Evolutionary conservation across 768 basidiomycete species (phyloP), one percentile per base, ranked within the genome.

Genomic region (Suillus cothurnatus): DNA sequence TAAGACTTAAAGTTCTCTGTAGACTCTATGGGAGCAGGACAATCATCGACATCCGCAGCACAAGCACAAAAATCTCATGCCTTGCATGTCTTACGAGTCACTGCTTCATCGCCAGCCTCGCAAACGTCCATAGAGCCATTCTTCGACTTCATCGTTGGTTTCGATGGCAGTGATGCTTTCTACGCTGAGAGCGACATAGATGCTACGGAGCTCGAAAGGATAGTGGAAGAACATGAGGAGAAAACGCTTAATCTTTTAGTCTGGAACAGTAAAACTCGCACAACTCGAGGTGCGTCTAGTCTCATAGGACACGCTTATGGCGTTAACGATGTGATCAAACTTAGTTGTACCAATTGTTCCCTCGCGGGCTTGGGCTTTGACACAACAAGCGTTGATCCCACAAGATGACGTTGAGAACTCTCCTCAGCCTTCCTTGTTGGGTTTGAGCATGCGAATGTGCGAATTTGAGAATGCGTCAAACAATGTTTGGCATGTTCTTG

Each of bases 401-500:
- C 77, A 77, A 55, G 75, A 79, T 67, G 81, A 81, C 62, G 74
- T 81, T 19, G 81, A 78, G 47, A 68, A 79, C 8, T 79, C 78
- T 23, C 77, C 82, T 6, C 90, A 92, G 71, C 96, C 97, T 5
- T 97, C 95, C 11, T 77, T 99, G n/a, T 84, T 99, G 31, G 97
- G 97, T 1, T 82, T 99, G 8, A 95, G 92, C 72, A 90, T 99
- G 87, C 87, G 97, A 26, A 85, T 98, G 73, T 99, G 97, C 73
- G 87, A 93, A 74, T 95, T 97, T 5, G 90, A 93, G 70, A 83
- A 86, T 60, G 92, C 97, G 19, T 81, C 93, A 23, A 95, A 98
- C 72, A 94, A 92, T 68, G 95, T 99, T 6, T 99, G 97, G 96
- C 97, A 99, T 77, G 95, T 99, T 47, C 82, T 99, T 55, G 97